phyloP scores from a whole-genome alignment of 2,329 filamentous ascomycete species.

The Paracoccidioides lutzii region DNA sequence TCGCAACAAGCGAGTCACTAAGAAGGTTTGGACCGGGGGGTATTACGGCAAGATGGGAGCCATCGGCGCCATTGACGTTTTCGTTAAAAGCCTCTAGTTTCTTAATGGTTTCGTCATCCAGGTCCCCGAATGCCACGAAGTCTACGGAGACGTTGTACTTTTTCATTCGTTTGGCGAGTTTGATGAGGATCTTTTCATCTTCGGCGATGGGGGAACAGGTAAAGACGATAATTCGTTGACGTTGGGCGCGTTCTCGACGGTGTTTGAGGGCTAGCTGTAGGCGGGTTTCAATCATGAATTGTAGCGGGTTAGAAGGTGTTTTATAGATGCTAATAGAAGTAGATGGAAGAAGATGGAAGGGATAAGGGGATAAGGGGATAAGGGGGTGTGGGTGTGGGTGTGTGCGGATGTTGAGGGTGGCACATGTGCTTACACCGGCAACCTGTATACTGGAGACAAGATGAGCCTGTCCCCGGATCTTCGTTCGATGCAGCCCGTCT shows the following conservation, averaged over 20 bases:
- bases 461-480: constrained; percentile 80
- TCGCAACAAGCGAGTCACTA: constrained; percentile 79
- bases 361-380: too few species aligned
- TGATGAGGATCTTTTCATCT: constrained; percentile 74
- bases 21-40: constrained; percentile 83
- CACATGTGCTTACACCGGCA: constrained; percentile 56
- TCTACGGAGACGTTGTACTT: constrained; percentile 91
- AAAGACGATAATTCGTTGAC: constrained; percentile 93
- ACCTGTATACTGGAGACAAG: constrained; percentile 92
- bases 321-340: neutral
- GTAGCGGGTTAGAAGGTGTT: neutral
- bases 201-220: constrained; percentile 87
- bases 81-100: constrained; percentile 93
- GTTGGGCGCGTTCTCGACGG: constrained; percentile 92
- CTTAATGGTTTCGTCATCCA: constrained; percentile 74
- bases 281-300: neutral
- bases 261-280: constrained; percentile 85
- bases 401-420: neutral
- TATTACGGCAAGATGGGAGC: constrained; percentile 81
- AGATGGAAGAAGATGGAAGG: too few species aligned
- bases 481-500: constrained; percentile 81
- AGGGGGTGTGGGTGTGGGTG: too few species aligned
- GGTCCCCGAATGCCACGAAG: constrained; percentile 87
- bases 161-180: constrained; percentile 96
- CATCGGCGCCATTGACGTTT: constrained; percentile 79